Evolutionary conservation across 2,329 filamentous ascomycete genomes (phyloP).

Genomic region (Myriosclerotinia curreyana): DNA sequence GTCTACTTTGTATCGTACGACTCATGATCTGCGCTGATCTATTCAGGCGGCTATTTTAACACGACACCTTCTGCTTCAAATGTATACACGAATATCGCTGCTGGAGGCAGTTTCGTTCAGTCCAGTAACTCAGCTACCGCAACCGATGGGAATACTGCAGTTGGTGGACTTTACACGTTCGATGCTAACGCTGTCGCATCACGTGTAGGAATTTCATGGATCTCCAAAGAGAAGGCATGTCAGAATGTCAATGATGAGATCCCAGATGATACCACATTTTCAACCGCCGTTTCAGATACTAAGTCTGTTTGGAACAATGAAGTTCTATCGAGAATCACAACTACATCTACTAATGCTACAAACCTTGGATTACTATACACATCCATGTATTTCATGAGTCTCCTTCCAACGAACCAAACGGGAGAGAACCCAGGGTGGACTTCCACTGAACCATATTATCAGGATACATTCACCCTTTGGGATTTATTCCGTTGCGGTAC

Average conservation of each 20-base stretch:
- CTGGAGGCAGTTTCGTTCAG: constrained; percentile 33
- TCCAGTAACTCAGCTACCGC: not conserved
- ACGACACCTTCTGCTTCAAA: constrained; percentile 26
- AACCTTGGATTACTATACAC: constrained; percentile 63
- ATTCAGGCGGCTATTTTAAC: constrained; percentile 33
- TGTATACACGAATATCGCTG: constrained; percentile 37
- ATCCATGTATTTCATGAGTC: constrained; percentile 54
- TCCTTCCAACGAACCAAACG: constrained; percentile 59
- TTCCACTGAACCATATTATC: constrained; percentile 65
- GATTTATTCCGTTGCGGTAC: constrained; percentile 61
- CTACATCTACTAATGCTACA: constrained; percentile 52
- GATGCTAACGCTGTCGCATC: constrained; percentile 44
- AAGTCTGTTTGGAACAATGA: constrained; percentile 20
- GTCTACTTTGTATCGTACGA: constrained; percentile 37
- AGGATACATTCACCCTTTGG: constrained; percentile 71
- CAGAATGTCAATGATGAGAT: constrained; percentile 47
- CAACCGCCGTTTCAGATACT: constrained; percentile 38
- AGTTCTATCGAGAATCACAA: constrained; percentile 46
- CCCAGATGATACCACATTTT: constrained; percentile 43
- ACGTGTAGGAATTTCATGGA: constrained; percentile 50
- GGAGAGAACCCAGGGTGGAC: constrained; percentile 67
- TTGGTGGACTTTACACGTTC: constrained; percentile 44
- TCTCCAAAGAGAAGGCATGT: constrained; percentile 48
- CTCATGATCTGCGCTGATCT: constrained; percentile 11
- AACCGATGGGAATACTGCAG: not conserved